Conservation (phyloP, 306 rosid species). For the Quercus cerris region DNA sequence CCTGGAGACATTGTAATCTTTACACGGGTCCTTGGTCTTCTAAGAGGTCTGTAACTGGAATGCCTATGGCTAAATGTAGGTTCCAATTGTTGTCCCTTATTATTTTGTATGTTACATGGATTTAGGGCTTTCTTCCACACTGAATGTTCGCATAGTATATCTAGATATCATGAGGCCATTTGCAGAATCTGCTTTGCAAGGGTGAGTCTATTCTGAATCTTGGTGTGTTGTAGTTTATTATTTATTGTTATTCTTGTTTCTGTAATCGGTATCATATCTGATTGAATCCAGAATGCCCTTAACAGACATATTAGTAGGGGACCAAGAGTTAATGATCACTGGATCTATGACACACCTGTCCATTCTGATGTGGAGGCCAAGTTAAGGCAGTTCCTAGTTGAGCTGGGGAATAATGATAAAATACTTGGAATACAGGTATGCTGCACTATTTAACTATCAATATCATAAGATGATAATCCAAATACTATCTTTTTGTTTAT, state of each 20-base stretch:
- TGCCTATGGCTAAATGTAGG: conserved; percentile 3
- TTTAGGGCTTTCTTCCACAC: conserved; percentile 82
- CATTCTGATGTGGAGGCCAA: conserved; percentile 82
- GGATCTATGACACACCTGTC: conserved; percentile 78
- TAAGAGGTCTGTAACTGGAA: conserved; percentile 63
- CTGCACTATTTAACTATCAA: not conserved
- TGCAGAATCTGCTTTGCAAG: conserved; percentile 84
- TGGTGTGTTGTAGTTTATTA: not conserved
- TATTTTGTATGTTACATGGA: conserved; percentile 39
- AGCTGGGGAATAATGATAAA: conserved; percentile 72
- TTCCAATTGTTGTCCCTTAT: conserved; percentile 3
- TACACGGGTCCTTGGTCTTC: conserved; percentile 90
- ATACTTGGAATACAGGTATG: conserved; percentile 95
- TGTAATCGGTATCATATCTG: conserved; percentile 23
- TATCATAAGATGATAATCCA: not conserved
- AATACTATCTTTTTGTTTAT: not conserved
- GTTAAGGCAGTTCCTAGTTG: conserved; percentile 72
- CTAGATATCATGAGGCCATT: conserved; percentile 97
- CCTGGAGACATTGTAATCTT: conserved; percentile 98
- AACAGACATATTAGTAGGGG: conserved; percentile 67
- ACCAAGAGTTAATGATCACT: conserved; percentile 67
- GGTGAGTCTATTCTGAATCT: conserved; percentile 51
- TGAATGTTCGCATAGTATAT: conserved; percentile 79
- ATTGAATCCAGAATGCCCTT: conserved; percentile 29
- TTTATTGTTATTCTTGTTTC: conserved; percentile 6